Base-by-base conservation (phyloP, 768 basidiomycete species). In the Amanita pallidorosea region DNA sequence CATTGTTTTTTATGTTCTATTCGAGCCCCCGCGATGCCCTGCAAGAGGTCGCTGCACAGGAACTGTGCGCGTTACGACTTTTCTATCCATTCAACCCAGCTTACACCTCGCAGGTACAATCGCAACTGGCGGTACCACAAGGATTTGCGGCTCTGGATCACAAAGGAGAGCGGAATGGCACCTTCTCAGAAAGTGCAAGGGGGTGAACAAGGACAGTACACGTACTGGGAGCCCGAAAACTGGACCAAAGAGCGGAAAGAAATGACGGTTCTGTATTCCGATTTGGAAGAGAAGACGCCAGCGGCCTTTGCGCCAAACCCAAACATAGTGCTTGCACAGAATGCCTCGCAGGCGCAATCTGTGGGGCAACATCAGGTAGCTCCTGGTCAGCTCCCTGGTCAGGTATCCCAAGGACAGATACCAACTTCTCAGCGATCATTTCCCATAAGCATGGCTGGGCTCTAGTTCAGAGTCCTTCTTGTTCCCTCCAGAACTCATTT, bases 1-100 rank as follows among this genome's bases (percentile, higher is more conserved):
- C 94, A 13, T 70, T 98, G 23, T 96, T 98, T 69, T 95, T 90
- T 76, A 93, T 95, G 81, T 98, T 98, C 75, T 98, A 97, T 70
- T 83, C 90, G 51, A 84, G 81, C 67, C 91, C 94, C 52, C 73
- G 88, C 60, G 94, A 98, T 69, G 83, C 85, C 36, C 71, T 95
- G 49, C 94, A 98, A 66, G 93, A 98, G 67, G 79, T 92, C 46
- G 94, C 94, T 13, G 92, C 91, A 43, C 87, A 91, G 64, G 94
- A 97, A 71, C 72, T 98, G 91, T 95, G 68, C 66, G 89, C 66
- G 89, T 56, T 42, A 18, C 36, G 47, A 53, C 29, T 17, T 54
- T 51, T 18, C 52, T 42, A 15, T 48, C 35, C 33, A 7, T 12
- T 7, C 18, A 36, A 12, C 31, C 47, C 27, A 44, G 37, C 55